Base-by-base conservation (phyloP, 2,329 filamentous ascomycete genomes). In the Aspergillus sp. region DNA sequence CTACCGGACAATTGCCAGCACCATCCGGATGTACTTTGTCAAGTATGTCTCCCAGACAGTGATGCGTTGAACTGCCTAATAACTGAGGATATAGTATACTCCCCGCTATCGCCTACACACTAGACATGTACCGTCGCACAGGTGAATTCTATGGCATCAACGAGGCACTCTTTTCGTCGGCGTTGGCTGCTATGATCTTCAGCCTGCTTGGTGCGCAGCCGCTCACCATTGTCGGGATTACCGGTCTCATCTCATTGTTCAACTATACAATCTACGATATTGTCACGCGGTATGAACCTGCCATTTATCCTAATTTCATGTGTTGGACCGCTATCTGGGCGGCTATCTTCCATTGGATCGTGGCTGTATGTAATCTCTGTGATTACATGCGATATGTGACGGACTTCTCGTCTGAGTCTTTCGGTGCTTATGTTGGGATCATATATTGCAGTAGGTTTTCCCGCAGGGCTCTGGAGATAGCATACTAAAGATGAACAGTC, bases 241-340 rank as follows among this genome's bases (percentile, higher is more conserved):
- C 83, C 4, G 84, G 84, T 60, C 69, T 83, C 26, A 83, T 84
- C 42, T 80, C 78, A 2, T 68, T 83, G 0, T 86, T 86, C 75
- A 85, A 85, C 67, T 85, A 84, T 65, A 86, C 84, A 24, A 84
- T 85, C 61, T 86, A 83, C 70, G 82, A 85, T 59, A 85, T 86
- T 55, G 76, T 84, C 49, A 71, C 70, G 26, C 73, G 73, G 12
- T 80, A 85, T 60, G 81, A 84, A 46, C 77, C 80, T 2, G 64
- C 72, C 1, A 72, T 84, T 6, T 85, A 85, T 66, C 79, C 82
- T 0, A 76, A 79, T 52, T 84, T 85, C 65, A 83, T 85, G 69
- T 79, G 78, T 4, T 85, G 83, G 83, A 79, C 82, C 0, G 80
- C 78, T 1, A 85, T 86, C 22, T 86, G 82, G 83, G 80, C 81